phyloP scores from a whole-genome alignment of 2,329 filamentous ascomycete genomes.

The Pyricularia pennisetigena region DNA sequence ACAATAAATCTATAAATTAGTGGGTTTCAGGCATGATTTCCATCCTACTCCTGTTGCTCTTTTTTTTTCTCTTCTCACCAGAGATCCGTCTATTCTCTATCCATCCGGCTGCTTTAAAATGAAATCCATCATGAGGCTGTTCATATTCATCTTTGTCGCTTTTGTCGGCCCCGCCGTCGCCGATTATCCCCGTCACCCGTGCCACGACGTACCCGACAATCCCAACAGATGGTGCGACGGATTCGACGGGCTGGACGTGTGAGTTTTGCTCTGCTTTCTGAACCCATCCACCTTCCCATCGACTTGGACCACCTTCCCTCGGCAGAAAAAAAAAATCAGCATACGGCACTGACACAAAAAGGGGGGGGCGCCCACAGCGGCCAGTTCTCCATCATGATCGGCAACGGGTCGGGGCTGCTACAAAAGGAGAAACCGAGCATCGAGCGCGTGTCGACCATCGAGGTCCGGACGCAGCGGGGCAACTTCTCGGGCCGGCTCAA shows the following conservation, averaged over 20 bases:
- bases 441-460: background rate
- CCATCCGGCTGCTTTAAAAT: background rate
- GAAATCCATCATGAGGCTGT: background rate
- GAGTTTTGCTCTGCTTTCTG: background rate
- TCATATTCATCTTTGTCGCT: background rate
- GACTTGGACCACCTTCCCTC: too few species aligned
- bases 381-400: conserved; percentile 64
- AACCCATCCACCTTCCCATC: background rate
- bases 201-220: background rate
- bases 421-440: conserved; percentile 41
- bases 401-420: conserved; percentile 70
- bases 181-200: background rate
- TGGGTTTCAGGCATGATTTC: too few species aligned
- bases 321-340: too few species aligned
- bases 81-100: background rate
- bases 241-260: background rate
- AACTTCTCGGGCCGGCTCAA: background rate
- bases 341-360: too few species aligned
- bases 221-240: background rate
- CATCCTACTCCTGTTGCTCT: too few species aligned
- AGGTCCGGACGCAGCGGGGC: background rate
- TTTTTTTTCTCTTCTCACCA: too few species aligned
- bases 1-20: too few species aligned
- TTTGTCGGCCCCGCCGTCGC: background rate
- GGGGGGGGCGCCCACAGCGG: too few species aligned